Evolutionary conservation across 352 stramenopile genomes (phyloP).

Genomic region (Phytophthora aleatoria): DNA sequence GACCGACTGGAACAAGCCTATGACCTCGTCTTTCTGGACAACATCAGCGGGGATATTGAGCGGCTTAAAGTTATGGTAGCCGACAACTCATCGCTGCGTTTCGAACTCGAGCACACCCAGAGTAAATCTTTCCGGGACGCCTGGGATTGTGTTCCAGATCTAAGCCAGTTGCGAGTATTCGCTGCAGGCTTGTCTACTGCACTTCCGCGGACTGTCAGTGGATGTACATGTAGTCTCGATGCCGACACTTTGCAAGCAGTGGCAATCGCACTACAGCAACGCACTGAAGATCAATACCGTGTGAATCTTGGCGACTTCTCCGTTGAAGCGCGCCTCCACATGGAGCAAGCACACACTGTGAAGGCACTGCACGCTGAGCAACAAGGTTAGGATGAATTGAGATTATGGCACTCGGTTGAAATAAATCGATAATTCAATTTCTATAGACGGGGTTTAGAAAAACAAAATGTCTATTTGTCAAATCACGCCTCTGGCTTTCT

Average conservation of each 20-base stretch:
- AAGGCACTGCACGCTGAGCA: background rate
- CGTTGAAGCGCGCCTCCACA: conserved; percentile 3
- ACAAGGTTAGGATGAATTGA: no score
- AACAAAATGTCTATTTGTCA: no score
- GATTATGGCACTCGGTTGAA: no score
- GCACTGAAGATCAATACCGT: conserved; percentile 11
- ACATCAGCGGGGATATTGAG: conserved; percentile 11
- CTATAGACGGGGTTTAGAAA: background rate
- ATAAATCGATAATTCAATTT: background rate
- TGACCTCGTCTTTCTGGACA: conserved; percentile 8
- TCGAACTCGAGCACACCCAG: background rate
- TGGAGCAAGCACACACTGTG: conserved; percentile 1
- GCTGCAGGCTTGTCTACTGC: conserved; percentile 4
- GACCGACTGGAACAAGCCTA: conserved; percentile 9
- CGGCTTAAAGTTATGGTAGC: background rate
- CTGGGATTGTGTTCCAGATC: conserved; percentile 5
- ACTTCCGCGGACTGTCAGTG: background rate
- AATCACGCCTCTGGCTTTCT: background rate
- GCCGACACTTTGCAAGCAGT: background rate
- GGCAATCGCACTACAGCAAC: conserved; percentile 1
- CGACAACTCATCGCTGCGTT: conserved; percentile 1
- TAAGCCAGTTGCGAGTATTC: conserved; percentile 1
- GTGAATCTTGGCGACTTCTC: conserved; percentile 5
- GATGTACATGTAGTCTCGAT: background rate
- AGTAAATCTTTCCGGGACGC: conserved; percentile 6